These are phyloP conservation scores for Rehmannia glutinosa DNA, from an alignment of 257 asterid genomes.

Conservation along the genomic window DNA sequence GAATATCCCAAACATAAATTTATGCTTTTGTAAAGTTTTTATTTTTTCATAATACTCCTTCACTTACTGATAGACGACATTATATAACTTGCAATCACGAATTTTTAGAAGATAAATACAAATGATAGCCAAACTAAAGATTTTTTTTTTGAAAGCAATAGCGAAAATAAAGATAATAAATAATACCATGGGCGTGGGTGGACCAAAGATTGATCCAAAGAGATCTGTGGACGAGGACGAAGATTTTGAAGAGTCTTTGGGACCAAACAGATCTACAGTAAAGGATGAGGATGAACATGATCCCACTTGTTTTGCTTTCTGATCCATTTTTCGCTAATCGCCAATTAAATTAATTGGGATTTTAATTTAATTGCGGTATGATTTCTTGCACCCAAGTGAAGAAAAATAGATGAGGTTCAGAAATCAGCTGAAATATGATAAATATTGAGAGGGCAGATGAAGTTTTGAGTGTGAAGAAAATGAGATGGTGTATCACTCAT, in stretches of 20 bases:
- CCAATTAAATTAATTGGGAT: too few species aligned
- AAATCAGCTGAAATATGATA: neutral
- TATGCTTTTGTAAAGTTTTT: too few species aligned
- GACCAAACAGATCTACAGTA: slow-evolving; percentile 64
- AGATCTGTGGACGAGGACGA: slow-evolving; percentile 21
- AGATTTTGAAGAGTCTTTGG: slow-evolving; percentile 52
- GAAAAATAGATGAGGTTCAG: neutral
- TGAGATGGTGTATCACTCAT: neutral
- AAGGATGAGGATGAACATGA: slow-evolving; percentile 48
- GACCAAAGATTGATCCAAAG: slow-evolving; percentile 72
- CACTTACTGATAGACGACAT: too few species aligned
- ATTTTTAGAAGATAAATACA: too few species aligned
- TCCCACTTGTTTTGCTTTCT: slow-evolving; percentile 42
- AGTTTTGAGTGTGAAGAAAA: slow-evolving; percentile 17
- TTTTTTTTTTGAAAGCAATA: too few species aligned
- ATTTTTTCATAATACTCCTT: too few species aligned
- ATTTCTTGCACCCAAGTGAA: neutral
- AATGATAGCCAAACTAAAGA: too few species aligned
- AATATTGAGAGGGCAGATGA: slow-evolving; percentile 7
- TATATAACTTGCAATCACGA: too few species aligned
- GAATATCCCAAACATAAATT: too few species aligned
- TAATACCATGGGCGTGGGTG: slow-evolving; percentile 44
- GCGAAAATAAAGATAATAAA: neutral
- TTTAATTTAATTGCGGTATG: neutral
- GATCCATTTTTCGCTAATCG: slow-evolving; percentile 53